Evolutionary conservation across 768 basidiomycete genomes (phyloP), one percentile per base, ranked within the genome.

Genomic region (Podaxis carcinomalis): DNA sequence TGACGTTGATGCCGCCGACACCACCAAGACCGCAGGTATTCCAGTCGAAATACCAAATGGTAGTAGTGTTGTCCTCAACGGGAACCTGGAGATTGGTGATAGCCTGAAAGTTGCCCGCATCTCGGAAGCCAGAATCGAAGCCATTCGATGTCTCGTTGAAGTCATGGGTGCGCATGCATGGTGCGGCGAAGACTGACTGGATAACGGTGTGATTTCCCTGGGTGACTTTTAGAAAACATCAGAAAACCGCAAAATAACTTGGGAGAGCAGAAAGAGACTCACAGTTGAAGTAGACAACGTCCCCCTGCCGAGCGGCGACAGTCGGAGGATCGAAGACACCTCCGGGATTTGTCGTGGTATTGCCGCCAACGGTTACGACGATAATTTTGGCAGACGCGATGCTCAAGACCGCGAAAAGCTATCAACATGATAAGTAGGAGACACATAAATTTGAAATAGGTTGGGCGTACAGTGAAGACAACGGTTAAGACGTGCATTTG

Each of bases 11-110:
- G 9, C 72, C 86, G 42, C 86, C 86, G 47, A 87, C 85, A 35
- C 83, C 85, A 54, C 85, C 86, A 54, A 75, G 62, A 2, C 74
- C 77, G 69, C 86, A 88, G 5, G 79, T 80, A 63, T 77, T 78
- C 62, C 64, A 67, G 72, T 88, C 86, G 69, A 73, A 88, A 69
- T 84, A 87, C 85, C 85, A 88, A 51, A 85, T 74, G 19, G 85
- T 81, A 10, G 62, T 65, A 59, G 75, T 76, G 60, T 79, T 73
- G 56, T 80, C 71, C 9, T 67, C 59, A 47, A 88, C 77, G 19
- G 79, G 73, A 42, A 85, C 74, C 25, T 68, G 36, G 40, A 83
- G 75, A 52, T 74, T 75, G 27, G 83, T 83, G 57, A 78, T 67
- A 19, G 77, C 72, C 7, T 78, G 76, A 51, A 75, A 78, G 65